Evolutionary conservation across 108 stramenopile species (phyloP), one percentile per base, ranked within the genome.

Genomic region (Cyclotella kingstonii): DNA sequence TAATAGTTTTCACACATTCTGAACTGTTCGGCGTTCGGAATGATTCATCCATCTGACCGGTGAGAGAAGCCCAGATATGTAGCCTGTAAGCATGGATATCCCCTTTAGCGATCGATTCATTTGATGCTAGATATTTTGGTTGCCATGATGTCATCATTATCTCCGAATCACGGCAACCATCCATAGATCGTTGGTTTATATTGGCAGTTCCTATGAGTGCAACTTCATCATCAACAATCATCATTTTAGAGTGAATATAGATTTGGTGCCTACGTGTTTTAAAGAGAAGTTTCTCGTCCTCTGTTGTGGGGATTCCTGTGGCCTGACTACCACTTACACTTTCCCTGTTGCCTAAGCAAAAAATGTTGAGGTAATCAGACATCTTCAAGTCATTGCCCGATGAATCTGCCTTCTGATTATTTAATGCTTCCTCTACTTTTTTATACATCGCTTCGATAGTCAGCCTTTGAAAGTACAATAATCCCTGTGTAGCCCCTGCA

Each of bases 171-270:
- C 81, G 61, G 22, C 64, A 68, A 15, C 83, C 86, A 36, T 73
- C 79, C 57, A 87, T 26, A 36, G 70, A 73, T 17, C 86, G 75
- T 42, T 87, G 80, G 51, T 87, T 87, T 7, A 84, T 70, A 61
- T 84, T 87, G 22, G 83, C 83, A 26, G 74, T 74, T 2, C 86
- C 86, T 59, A 87, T 76, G 25, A 84, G 33, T 34, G 65, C 72
- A 10, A 81, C 68, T 18, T 74, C 78, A 64, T 87, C 86, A 38
- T 87, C 86, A 19, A 82, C 86, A 43, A 87, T 82, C 61, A 82
- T 70, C 64, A 84, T 72, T 77, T 87, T 87, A n/a, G 73, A 76
- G 67, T 87, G 83, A 38, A 84, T 76, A 50, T 87, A 84, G 18
- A 87, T 70, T 66, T 73, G 66, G 47, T 84, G 80, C 15, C 74